phyloP scores from a whole-genome alignment of 2,329 filamentous ascomycete species.

The Neonectria ditissima region DNA sequence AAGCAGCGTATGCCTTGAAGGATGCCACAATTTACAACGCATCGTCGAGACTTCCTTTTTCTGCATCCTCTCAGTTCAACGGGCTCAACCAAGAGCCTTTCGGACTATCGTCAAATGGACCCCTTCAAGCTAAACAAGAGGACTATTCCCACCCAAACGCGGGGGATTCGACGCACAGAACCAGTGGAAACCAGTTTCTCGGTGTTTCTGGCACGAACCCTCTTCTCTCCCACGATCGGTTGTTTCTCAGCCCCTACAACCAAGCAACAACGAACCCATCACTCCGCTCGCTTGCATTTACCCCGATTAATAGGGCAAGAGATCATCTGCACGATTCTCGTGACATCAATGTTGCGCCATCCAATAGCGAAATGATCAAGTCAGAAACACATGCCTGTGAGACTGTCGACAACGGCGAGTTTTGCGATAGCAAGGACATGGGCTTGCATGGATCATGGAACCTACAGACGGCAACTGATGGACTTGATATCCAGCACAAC shows the following conservation, averaged over 20 bases:
- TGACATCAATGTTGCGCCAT: conserved; percentile 25
- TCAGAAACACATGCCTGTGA: conserved; percentile 44
- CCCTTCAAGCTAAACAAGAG: conserved; percentile 46
- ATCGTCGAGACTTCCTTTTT: conserved; percentile 47
- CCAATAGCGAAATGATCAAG: conserved; percentile 37
- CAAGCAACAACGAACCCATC: conserved; percentile 37
- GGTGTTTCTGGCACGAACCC: conserved; percentile 48
- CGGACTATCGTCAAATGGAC: conserved; percentile 38
- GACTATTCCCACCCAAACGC: conserved; percentile 37
- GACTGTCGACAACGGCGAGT: conserved; percentile 32
- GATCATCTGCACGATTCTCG: conserved; percentile 34
- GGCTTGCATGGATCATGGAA: conserved; percentile 42
- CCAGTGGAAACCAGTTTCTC: conserved; percentile 43
- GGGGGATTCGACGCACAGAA: conserved; percentile 36
- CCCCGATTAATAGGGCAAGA: conserved; percentile 44
- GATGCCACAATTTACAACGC: conserved; percentile 49
- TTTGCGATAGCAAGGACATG: conserved; percentile 43
- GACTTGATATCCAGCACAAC: conserved; percentile 39
- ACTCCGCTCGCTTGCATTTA: conserved; percentile 46
- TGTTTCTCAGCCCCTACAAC: conserved; percentile 45
- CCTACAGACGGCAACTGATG: conserved; percentile 36
- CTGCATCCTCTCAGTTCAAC: conserved; percentile 39
- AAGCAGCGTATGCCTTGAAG: conserved; percentile 46
- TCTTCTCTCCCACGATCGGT: conserved; percentile 49
- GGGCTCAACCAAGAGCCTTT: conserved; percentile 44